Conservation (phyloP, 2,329 filamentous ascomycete species). For the Cercospora sp. region DNA sequence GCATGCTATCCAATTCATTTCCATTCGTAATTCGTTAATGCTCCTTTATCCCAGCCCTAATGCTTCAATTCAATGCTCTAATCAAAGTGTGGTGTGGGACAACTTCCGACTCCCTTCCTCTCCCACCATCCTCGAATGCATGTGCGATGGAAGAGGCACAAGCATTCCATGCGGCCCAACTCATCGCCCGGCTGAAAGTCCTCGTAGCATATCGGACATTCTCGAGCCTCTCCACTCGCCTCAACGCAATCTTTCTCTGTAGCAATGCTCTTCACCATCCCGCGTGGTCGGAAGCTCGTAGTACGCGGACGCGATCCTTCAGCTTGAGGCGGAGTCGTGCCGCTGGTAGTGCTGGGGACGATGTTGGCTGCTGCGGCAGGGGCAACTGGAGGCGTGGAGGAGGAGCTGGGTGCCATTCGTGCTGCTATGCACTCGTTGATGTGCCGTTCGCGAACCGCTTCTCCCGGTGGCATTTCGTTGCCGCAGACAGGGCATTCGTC, state of each 20-base stretch:
- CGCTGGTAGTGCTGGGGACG: constrained; percentile 8
- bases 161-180: constrained; percentile 61
- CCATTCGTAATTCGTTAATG: constrained; percentile 1
- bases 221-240: constrained; percentile 51
- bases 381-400: constrained; percentile 22
- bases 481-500: constrained; percentile 80
- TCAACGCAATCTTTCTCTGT: constrained; percentile 65
- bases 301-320: constrained; percentile 28
- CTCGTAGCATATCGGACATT: constrained; percentile 66
- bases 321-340: constrained; percentile 21
- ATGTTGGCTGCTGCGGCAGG: constrained; percentile 14
- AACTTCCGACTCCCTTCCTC: constrained; percentile 56
- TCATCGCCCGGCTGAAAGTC: constrained; percentile 62
- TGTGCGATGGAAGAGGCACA: constrained; percentile 63
- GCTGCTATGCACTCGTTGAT: constrained; percentile 41
- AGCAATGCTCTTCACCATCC: constrained; percentile 56
- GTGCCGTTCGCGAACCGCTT: constrained; percentile 47
- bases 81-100: constrained; percentile 52
- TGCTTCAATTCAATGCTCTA: not conserved
- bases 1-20: not conserved
- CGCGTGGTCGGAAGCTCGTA: constrained; percentile 40
- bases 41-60: not conserved
- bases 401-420: constrained; percentile 25
- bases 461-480: constrained; percentile 63
- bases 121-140: constrained; percentile 65